Base-by-base conservation (phyloP, 306 rosid species). In the Arachis hypogaea region DNA sequence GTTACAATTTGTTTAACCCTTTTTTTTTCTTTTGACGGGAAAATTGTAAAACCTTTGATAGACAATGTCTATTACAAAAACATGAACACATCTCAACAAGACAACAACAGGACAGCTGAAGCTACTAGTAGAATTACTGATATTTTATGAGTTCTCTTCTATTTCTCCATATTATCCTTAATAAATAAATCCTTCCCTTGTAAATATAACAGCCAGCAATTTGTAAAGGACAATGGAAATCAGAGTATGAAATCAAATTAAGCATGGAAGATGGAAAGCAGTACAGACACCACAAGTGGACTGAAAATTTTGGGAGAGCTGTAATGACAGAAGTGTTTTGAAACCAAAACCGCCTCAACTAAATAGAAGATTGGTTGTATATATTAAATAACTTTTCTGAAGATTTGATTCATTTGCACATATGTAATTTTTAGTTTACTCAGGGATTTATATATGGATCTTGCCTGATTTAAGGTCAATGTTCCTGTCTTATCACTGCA, bases 401-500 rank as follows among this genome's bases (percentile, higher is more conserved):
- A 59, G 74, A 55, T 55, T 78, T 69, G 52, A 63, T 64, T 69
- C 57, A 58, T 42, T 65, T 63, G 64, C 60, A 56, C 14, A 56
- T 69, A 69, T 77, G 67, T 43, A 12, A 45, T 42, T 68, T 66
- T 7, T 65, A 61, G 60, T 74, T 50, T 59, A 66, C 46, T 59
- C 41, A 49, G 54, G 77, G 65, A 65, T 74, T 64, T 12, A 50
- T 49, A 8, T 40, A 18, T 65, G 67, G 14, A 45, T 72, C 75
- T 70, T 30, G 74, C 99, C 97, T 89, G 82, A 82, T 94, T 94
- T 76, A 87, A 86, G 66, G 99, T 94, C 87, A 94, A 85, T 28
- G 99, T 94, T 76, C 99, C 99, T 12, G 99, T 94, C 88, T 94
- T 94, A 77, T 94, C 99, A 72, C 99, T 94, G 85, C 99, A 94